phyloP scores from a whole-genome alignment of 352 stramenopile species.

The Phytophthora parvispora region DNA sequence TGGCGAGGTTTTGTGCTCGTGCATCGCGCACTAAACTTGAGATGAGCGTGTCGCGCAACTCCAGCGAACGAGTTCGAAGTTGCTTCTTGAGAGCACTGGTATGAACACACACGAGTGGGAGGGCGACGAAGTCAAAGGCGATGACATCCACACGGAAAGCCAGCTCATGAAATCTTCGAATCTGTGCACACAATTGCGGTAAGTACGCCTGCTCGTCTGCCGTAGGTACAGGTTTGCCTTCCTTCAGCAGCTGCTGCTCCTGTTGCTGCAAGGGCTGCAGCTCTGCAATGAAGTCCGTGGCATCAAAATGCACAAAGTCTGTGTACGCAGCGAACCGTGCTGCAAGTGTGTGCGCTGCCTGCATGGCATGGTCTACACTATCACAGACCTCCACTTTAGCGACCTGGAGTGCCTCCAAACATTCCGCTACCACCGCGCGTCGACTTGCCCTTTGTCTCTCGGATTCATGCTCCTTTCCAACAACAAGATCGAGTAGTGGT shows the following conservation, averaged over 20 bases:
- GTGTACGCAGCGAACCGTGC: constrained; percentile 84
- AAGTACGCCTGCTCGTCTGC: constrained; percentile 43
- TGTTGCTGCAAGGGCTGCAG: constrained; percentile 55
- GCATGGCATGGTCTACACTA: constrained; percentile 74
- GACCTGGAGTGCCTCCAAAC: constrained; percentile 49
- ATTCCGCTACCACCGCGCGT: constrained; percentile 52
- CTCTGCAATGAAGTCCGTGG: constrained; percentile 72
- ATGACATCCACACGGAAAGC: constrained; percentile 69
- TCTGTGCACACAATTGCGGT: constrained; percentile 65
- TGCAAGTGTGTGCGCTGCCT: constrained; percentile 69
- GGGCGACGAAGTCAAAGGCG: constrained; percentile 78
- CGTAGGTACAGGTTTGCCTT: constrained; percentile 18
- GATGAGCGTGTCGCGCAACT: constrained; percentile 85
- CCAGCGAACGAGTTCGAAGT: constrained; percentile 72
- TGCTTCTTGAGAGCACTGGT: constrained; percentile 74
- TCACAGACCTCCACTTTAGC: constrained; percentile 68
- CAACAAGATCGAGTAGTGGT: constrained; percentile 66
- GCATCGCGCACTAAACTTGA: constrained; percentile 84
- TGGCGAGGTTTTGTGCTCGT: constrained; percentile 87
- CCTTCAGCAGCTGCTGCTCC: constrained; percentile 37
- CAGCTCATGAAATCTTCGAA: constrained; percentile 83
- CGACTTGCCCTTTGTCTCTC: constrained; percentile 8
- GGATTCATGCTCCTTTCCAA: constrained; percentile 15
- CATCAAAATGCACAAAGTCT: constrained; percentile 88
- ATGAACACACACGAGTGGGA: constrained; percentile 85